Evolutionary conservation across 78 protist genomes (phyloP), one percentile per base, ranked within the genome.

Genomic region (Anaeramoeba flamelloides): DNA sequence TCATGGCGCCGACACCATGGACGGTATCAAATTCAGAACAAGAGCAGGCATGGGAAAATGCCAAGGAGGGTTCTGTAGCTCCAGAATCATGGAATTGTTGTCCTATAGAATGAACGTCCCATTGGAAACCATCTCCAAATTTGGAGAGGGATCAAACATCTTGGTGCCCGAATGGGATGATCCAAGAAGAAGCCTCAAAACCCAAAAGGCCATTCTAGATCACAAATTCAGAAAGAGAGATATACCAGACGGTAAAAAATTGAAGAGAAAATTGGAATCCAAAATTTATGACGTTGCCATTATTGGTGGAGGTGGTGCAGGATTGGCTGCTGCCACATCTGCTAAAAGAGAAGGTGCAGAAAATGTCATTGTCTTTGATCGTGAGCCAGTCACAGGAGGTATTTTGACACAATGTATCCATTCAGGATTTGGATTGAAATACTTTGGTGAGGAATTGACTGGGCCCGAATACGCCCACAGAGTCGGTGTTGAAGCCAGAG

Each of bases 391-490:
- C 74, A 30, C 38, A n/a, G 74, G 74, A 30, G 74, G 74, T 64
- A 30, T 64, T 30, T 30, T 64, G 74, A 30, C 30, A 64, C 74
- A 64, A 30, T 64, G 74, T 30, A 64, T 64, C 74, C 74, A 64
- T 64, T 30, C 74, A 30, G 74, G 74, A 30, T 64, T 64, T 64
- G 74, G 74, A n/a, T 30, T 64, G 38, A 64, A 30, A 30, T n/a
- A 30, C 38, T 64, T n/a, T 30, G 30, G 30, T 30, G 74, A 64
- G 74, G 74, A 64, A 30, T 30, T 64, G 74, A 64, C 74, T n/a
- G 74, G 74, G 74, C 74, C 74, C 74, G 74, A 64, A 30, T 64
- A 64, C 30, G 74, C 74, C 30, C 38, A 64, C 38, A 30, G 74
- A 30, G 38, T 64, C 74, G 30, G 74, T 64, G 74, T 30, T 30